A percentile compares a stretch with the other conserved stretches of the same genome.
Conservation (phyloP, 176 grass and related monocot species). For the Aegilops longissima region DNA sequence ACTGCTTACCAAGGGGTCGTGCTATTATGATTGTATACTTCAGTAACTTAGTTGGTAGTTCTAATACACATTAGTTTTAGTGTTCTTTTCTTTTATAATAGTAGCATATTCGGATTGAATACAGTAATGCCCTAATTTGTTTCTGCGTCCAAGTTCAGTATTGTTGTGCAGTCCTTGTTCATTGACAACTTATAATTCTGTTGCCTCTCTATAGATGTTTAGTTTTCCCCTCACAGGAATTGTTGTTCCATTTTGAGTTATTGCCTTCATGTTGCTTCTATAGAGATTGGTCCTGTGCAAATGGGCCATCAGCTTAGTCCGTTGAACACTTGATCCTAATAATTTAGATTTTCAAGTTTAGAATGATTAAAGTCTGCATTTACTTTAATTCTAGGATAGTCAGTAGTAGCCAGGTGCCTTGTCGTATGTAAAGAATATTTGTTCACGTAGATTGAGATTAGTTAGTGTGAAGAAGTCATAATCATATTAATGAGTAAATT, state of each 20-base stretch:
- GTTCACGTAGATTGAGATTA: neutral
- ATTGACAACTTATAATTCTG: neutral
- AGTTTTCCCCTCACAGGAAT: neutral
- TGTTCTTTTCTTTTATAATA: conserved; percentile 3
- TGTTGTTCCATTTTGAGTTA: conserved; percentile 14
- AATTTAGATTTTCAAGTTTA: conserved; percentile 11
- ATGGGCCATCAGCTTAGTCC: conserved; percentile 20
- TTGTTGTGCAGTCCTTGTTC: neutral
- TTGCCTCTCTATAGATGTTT: conserved; percentile 11
- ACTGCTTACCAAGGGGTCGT: neutral
- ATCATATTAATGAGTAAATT: neutral
- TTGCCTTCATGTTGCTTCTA: neutral
- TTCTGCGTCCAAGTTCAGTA: conserved; percentile 23
- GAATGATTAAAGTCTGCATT: neutral
- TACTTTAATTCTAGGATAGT: conserved; percentile 20
- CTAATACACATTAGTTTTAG: conserved; percentile 3
- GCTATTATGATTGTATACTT: neutral
- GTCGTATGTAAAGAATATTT: neutral
- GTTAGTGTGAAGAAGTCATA: conserved; percentile 5
- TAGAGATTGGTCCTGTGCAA: neutral
- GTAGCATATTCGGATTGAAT: neutral
- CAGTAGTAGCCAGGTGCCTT: neutral
- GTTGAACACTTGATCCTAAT: conserved; percentile 16
- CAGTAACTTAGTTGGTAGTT: conserved; percentile 24
- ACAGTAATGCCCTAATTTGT: neutral